Percentiles rank a stretch among this genome's conserved stretches.
Conservation (phyloP, 1,284 basidiomycete species). For the Irpex lacteus region DNA sequence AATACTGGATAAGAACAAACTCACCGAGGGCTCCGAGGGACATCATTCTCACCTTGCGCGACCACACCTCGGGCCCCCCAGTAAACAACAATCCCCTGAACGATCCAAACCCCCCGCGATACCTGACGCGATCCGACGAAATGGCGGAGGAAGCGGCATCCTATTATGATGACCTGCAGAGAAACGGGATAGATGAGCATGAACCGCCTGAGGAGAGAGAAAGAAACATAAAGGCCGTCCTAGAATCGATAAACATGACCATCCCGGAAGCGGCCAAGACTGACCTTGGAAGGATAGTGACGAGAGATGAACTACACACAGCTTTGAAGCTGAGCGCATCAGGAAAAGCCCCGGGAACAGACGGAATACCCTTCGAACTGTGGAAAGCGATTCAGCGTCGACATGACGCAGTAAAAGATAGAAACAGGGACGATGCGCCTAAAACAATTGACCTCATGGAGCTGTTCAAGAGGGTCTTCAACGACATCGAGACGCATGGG, state of each 20-base stretch:
- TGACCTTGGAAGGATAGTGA: not conserved
- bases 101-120: not conserved
- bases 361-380: slow-evolving; percentile 21
- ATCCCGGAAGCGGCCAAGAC: not conserved
- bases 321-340: not conserved
- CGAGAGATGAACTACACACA: not conserved
- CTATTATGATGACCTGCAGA: slow-evolving; percentile 1
- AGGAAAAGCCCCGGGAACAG: slow-evolving; percentile 17
- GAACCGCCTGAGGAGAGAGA: no score
- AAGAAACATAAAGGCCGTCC: not conserved
- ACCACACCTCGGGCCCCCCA: not conserved
- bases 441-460: no score
- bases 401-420: no score
- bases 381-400: slow-evolving; percentile 17
- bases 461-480: no score
- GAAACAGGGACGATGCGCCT: no score
- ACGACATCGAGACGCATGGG: no score
- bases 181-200: not conserved
- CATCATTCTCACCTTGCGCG: not conserved
- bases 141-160: not conserved
- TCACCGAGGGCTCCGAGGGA: not conserved
- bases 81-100: not conserved
- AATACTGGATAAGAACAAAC: not conserved
- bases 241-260: not conserved
- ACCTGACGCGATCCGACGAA: not conserved